phyloP scores from a whole-genome alignment of 2,329 filamentous ascomycete species.

The Clonostachys sp. region DNA sequence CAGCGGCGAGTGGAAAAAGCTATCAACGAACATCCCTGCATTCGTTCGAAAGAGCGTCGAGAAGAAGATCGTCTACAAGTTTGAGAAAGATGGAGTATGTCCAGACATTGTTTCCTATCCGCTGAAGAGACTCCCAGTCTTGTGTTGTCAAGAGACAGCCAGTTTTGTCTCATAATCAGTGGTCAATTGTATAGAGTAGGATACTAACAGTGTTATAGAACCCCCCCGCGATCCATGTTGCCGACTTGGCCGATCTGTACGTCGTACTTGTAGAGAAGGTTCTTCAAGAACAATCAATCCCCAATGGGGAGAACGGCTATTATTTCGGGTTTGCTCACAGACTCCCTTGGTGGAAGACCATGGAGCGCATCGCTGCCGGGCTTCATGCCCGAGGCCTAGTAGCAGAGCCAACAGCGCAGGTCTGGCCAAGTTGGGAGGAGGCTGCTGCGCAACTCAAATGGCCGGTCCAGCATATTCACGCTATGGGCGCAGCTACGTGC shows the following conservation, averaged over 20 bases:
- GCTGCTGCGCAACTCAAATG: slow-evolving; percentile 22
- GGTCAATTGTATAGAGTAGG: neutral
- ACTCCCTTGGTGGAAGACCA: slow-evolving; percentile 17
- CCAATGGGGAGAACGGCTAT: slow-evolving; percentile 21
- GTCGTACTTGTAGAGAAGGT: slow-evolving; percentile 13
- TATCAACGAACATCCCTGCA: slow-evolving; percentile 24
- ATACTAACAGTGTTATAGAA: slow-evolving; percentile 8
- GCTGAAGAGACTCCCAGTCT: too few relatives aligned
- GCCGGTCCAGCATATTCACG: slow-evolving; percentile 12
- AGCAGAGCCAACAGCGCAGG: slow-evolving; percentile 7
- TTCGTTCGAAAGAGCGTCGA: slow-evolving; percentile 18
- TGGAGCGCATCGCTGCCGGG: slow-evolving; percentile 14
- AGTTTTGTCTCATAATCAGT: too few relatives aligned
- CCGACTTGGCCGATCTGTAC: slow-evolving; percentile 21
- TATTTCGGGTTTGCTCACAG: slow-evolving; percentile 23
- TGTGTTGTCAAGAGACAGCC: too few relatives aligned
- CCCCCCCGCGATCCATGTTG: slow-evolving; percentile 3
- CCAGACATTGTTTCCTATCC: neutral
- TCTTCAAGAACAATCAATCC: neutral
- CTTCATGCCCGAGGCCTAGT: slow-evolving; percentile 21
- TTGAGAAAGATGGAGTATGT: slow-evolving; percentile 22
- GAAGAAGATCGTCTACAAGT: slow-evolving; percentile 20
- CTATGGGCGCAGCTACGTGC: slow-evolving; percentile 17
- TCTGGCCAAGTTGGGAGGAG: slow-evolving; percentile 22
- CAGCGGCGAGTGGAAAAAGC: slow-evolving; percentile 20